Percentiles rank a stretch among this genome's conserved stretches.
phyloP scores from a whole-genome alignment of 1,139 yeast genomes.

The Pichia terricola region DNA sequence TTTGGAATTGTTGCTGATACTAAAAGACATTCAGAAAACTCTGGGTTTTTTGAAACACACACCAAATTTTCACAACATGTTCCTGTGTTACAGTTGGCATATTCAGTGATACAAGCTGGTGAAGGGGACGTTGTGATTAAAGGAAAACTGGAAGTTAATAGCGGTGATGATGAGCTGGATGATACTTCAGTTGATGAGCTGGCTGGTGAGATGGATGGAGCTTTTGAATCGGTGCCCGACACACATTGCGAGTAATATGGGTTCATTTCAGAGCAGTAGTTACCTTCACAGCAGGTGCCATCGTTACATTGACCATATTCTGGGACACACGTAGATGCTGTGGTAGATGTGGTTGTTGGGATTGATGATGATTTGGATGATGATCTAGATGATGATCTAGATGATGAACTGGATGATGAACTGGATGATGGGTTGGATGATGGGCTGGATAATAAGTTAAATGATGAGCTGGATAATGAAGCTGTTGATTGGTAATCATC shows the following conservation, averaged over 20 bases:
- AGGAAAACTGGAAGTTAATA: not conserved
- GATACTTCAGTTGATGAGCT: not conserved
- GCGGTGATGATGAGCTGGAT: conserved; percentile 3
- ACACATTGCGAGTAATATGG: not conserved
- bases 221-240: not conserved
- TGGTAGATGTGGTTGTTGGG: not conserved
- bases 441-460: not conserved
- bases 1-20: no score
- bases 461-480: not conserved
- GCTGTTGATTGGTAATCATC: not conserved
- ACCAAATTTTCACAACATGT: not conserved
- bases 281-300: not conserved
- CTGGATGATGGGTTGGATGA: not conserved
- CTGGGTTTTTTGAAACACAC: not conserved
- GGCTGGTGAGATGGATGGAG: not conserved
- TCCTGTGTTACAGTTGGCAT: not conserved
- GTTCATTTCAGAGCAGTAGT: not conserved
- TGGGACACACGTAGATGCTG: not conserved
- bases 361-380: conserved; percentile 1
- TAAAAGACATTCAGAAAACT: not conserved
- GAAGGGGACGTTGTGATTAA: not conserved
- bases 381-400: not conserved
- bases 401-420: no score
- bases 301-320: not conserved
- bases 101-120: not conserved